These are phyloP conservation scores for Tetrapisispora fleetii DNA, from an alignment of 805 yeast species.

Conservation along the genomic window DNA sequence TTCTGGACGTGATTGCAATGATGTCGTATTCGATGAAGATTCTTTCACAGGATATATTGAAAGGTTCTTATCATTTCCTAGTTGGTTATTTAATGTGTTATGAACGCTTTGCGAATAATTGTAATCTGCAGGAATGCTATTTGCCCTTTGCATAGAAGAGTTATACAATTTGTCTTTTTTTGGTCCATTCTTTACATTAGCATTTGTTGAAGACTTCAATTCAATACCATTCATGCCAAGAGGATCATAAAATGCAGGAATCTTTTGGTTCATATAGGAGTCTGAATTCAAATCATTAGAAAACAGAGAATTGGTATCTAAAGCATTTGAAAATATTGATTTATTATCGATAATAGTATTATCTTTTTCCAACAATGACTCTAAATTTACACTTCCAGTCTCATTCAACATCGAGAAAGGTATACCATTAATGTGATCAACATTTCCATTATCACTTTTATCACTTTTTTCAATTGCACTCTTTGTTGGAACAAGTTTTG, in stretches of 20 bases:
- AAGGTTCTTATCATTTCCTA: background rate
- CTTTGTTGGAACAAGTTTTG: constrained; percentile 81
- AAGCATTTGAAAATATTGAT: background rate
- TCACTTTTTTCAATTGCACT: constrained; percentile 43
- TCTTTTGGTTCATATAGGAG: background rate
- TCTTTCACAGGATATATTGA: background rate
- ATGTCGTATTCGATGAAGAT: background rate
- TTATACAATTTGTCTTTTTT: background rate
- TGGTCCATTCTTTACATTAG: background rate
- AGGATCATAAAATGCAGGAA: background rate
- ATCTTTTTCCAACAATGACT: constrained; percentile 3
- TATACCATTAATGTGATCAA: constrained; percentile 57
- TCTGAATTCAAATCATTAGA: background rate
- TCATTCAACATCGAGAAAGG: constrained; percentile 67
- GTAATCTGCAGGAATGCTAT: constrained; percentile 1
- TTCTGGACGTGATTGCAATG: background rate
- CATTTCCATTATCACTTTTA: constrained; percentile 14
- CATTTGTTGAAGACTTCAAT: background rate
- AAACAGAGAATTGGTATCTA: background rate
- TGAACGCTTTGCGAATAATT: background rate
- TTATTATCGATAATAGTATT: background rate
- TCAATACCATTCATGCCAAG: background rate
- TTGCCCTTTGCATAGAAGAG: constrained; percentile 2
- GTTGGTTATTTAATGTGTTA: background rate
- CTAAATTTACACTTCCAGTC: constrained; percentile 51